phyloP scores from a whole-genome alignment of 306 rosid species.

The Quercus ilex region DNA sequence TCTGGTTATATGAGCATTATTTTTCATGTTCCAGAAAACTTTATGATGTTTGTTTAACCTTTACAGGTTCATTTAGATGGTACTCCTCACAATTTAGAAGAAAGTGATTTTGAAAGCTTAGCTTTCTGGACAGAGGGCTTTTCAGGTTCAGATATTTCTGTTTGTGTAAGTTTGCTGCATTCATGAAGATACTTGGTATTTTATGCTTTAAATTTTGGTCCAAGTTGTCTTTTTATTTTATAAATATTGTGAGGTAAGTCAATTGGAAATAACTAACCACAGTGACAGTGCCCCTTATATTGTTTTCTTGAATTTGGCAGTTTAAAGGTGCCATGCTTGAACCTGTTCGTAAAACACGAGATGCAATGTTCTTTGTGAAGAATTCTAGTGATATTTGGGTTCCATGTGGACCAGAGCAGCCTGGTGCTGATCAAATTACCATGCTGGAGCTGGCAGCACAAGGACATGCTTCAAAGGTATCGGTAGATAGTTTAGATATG shows the following conservation, averaged over 20 bases:
- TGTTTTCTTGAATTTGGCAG: conserved; percentile 27
- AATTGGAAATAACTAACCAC: neutral
- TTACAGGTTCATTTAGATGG: conserved; percentile 96
- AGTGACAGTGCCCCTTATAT: neutral
- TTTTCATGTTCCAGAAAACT: neutral
- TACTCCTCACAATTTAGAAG: conserved; percentile 86
- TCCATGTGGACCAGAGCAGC: conserved; percentile 94
- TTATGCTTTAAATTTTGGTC: neutral
- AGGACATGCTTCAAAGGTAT: conserved; percentile 93
- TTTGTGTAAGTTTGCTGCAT: conserved; percentile 77
- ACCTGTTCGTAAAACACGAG: conserved; percentile 99
- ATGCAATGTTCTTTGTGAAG: conserved; percentile 85
- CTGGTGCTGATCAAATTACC: conserved; percentile 61
- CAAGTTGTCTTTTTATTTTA: neutral
- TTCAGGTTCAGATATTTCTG: conserved; percentile 95
- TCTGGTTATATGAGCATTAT: conserved; percentile 7
- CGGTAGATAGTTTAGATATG: conserved; percentile 15
- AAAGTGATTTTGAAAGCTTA: conserved; percentile 83
- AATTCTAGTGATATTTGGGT: conserved; percentile 66
- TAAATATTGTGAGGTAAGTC: neutral
- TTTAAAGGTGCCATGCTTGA: conserved; percentile 96
- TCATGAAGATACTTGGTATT: neutral
- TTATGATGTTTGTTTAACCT: conserved; percentile 17
- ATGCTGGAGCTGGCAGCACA: conserved; percentile 83
- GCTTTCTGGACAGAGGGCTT: conserved; percentile 82